Percentiles rank a stretch among this genome's conserved stretches.
Conservation (phyloP, 176 grass and related monocot species). For the Ampelocalamus luodianensis region DNA sequence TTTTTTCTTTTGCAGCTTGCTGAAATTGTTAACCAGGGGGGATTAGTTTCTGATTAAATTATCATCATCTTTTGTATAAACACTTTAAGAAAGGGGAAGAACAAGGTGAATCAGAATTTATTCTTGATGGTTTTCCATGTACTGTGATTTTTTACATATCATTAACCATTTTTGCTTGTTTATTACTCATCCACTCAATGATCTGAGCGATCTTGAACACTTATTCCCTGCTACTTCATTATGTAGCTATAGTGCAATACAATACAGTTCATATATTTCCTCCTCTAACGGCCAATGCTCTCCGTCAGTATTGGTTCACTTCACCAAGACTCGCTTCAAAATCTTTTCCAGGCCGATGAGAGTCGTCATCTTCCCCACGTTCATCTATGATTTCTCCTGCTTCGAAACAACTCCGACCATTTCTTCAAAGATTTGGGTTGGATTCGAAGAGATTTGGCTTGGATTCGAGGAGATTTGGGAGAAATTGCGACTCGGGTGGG, state of each 20-base stretch:
- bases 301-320: too few relatives aligned
- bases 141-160: conserved; percentile 51
- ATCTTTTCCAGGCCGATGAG: too few relatives aligned
- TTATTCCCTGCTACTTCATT: neutral
- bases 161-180: neutral
- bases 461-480: too few relatives aligned
- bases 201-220: neutral
- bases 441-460: too few relatives aligned
- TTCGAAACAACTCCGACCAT: too few relatives aligned
- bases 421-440: too few relatives aligned
- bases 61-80: conserved; percentile 79
- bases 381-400: too few relatives aligned
- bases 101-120: conserved; percentile 88
- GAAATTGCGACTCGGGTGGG: too few relatives aligned
- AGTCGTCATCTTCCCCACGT: too few relatives aligned
- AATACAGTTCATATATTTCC: neutral
- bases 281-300: too few relatives aligned
- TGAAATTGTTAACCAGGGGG: conserved; percentile 88
- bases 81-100: conserved; percentile 71
- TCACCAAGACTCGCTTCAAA: too few relatives aligned
- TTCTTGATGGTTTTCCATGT: conserved; percentile 93
- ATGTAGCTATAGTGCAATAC: neutral
- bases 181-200: neutral
- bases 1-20: conserved; percentile 57
- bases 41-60: conserved; percentile 89